Percentiles rank a stretch among this genome's conserved stretches.
These are phyloP conservation scores for Triticum urartu DNA, from an alignment of 176 grass and related monocot species.

Conservation along the genomic window DNA sequence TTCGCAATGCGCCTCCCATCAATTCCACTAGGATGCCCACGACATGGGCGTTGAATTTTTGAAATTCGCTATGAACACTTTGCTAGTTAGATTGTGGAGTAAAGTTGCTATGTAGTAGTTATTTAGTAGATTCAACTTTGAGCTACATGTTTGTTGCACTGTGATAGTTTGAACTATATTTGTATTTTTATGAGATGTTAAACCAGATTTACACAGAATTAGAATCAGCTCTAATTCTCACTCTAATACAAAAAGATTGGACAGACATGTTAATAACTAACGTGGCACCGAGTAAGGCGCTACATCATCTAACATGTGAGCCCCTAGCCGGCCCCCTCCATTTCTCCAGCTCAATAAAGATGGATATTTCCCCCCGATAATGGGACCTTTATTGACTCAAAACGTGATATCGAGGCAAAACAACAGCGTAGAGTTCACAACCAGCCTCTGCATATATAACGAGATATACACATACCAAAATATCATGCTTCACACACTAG, in stretches of 20 bases:
- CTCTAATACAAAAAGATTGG: not conserved
- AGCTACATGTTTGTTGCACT: not conserved
- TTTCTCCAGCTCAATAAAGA: too few species aligned
- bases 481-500: too few species aligned
- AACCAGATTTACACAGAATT: conserved; percentile 2
- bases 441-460: too few species aligned
- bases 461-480: too few species aligned
- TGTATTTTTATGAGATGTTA: not conserved
- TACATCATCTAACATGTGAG: too few species aligned
- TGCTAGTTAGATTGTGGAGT: not conserved
- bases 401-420: too few species aligned
- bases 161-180: not conserved
- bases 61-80: not conserved
- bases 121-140: not conserved
- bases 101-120: not conserved
- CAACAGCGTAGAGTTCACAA: too few species aligned
- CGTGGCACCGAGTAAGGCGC: too few species aligned
- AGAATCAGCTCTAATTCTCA: not conserved
- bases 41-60: conserved; percentile 52
- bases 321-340: too few species aligned
- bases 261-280: not conserved
- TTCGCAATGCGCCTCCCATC: conserved; percentile 55
- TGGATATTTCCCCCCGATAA: too few species aligned
- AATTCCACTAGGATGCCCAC: conserved; percentile 65
- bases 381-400: too few species aligned